Conservation (phyloP, 805 yeast genomes). For the Candida jianshihensis region DNA sequence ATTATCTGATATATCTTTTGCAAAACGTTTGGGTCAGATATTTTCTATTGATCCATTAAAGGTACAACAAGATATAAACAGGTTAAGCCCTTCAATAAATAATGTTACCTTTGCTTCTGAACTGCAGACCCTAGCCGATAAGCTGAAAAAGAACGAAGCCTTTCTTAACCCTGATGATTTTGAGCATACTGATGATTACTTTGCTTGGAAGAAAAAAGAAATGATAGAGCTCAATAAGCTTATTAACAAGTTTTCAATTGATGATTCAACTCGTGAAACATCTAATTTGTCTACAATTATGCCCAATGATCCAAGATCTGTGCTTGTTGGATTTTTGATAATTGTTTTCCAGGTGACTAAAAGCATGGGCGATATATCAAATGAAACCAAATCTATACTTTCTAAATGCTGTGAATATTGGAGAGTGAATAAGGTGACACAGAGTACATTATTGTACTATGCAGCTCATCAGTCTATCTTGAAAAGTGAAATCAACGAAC, state of each 20-base stretch:
- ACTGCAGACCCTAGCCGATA: slow-evolving; percentile 9
- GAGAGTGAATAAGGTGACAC: slow-evolving; percentile 47
- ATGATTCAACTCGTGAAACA: neutral
- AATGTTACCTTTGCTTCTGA: slow-evolving; percentile 31
- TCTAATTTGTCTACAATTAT: slow-evolving; percentile 18
- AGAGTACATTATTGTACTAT: slow-evolving; percentile 42
- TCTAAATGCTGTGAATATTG: slow-evolving; percentile 44
- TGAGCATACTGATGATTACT: slow-evolving; percentile 25
- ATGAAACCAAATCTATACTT: slow-evolving; percentile 37
- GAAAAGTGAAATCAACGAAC: slow-evolving; percentile 19
- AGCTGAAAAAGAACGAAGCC: slow-evolving; percentile 21
- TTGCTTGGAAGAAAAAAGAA: slow-evolving; percentile 36
- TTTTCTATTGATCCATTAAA: slow-evolving; percentile 41
- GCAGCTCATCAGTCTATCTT: slow-evolving; percentile 37
- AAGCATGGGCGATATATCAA: slow-evolving; percentile 27
- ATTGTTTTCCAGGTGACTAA: slow-evolving; percentile 36
- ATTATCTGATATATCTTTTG: slow-evolving; percentile 47
- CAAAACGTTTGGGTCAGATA: slow-evolving; percentile 39
- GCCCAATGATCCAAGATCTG: slow-evolving; percentile 36
- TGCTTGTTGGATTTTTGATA: slow-evolving; percentile 33
- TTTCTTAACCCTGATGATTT: slow-evolving; percentile 31
- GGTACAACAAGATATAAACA: slow-evolving; percentile 48
- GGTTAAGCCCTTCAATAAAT: too few relatives aligned
- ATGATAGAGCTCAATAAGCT: slow-evolving; percentile 24
- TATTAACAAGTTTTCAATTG: slow-evolving; percentile 14